These are phyloP conservation scores for Backusella westeae DNA, from an alignment of 192 early-diverging fungal genomes.

Conservation along the genomic window DNA sequence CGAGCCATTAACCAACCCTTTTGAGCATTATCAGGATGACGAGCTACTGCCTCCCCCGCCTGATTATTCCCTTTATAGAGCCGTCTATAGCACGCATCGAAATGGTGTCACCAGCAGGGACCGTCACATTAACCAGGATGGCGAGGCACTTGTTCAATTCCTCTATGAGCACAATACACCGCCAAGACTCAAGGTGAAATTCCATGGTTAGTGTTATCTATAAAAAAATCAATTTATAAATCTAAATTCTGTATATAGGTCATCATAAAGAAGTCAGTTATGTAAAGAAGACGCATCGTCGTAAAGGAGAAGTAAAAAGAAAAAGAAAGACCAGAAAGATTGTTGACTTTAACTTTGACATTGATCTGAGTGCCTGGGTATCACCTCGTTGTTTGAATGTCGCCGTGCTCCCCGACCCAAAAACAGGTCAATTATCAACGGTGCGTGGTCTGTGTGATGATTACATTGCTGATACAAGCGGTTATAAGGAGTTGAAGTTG, in stretches of 20 bases:
- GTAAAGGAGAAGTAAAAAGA: slow-evolving; percentile 18
- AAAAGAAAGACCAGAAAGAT: slow-evolving; percentile 24
- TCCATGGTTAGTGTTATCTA: background rate
- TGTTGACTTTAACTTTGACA: slow-evolving; percentile 32
- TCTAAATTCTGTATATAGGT: slow-evolving; percentile 4
- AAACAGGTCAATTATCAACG: slow-evolving; percentile 18
- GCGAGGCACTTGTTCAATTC: slow-evolving; percentile 35
- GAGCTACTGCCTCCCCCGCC: slow-evolving; percentile 28
- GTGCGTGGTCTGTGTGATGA: slow-evolving; percentile 35
- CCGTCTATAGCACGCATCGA: slow-evolving; percentile 8
- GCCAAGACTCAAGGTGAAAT: slow-evolving; percentile 24
- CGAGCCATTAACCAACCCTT: background rate
- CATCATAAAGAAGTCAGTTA: slow-evolving; percentile 30
- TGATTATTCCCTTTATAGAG: slow-evolving; percentile 29
- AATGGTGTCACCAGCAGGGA: slow-evolving; percentile 32
- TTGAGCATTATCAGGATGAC: background rate
- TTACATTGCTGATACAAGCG: slow-evolving; percentile 24
- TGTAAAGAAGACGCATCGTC: background rate
- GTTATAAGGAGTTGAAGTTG: slow-evolving; percentile 44
- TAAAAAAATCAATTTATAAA: no score
- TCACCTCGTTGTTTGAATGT: slow-evolving; percentile 28
- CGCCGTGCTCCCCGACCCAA: slow-evolving; percentile 30
- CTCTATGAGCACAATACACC: slow-evolving; percentile 31
- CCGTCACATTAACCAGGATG: slow-evolving; percentile 34
- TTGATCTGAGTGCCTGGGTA: slow-evolving; percentile 34